Evolutionary conservation across 352 stramenopile species (phyloP), one percentile per base, ranked within the genome.

Genomic region (Pseudoperonospora humuli): DNA sequence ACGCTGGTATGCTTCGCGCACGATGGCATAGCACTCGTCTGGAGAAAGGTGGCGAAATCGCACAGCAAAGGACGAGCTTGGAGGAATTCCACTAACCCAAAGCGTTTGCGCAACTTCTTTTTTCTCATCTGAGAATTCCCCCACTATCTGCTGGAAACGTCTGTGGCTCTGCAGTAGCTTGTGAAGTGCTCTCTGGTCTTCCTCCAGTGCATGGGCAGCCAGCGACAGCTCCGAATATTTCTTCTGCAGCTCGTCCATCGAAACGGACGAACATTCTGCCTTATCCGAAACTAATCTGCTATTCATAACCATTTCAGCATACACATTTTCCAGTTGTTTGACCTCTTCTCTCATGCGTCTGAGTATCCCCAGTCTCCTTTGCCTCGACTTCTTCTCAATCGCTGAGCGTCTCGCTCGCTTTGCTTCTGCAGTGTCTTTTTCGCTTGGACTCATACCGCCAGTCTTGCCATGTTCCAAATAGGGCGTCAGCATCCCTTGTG

Each of bases 381-480:
- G 64, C 14, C 64, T 33, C 17, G 64, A 84, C 44, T 79, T 76
- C 40, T 71, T 74, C 54, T 84, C 72, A 37, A 84, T 84, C 15
- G 70, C 72, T 4, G 72, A 81, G 24, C 72, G 66, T 18, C 72
- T 50, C 19, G 69, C 66, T 28, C 72, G 69, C 26, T 68, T 68
- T 19, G 27, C 34, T 32, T 68, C 49, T 3, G 18, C 32, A 17
- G 44, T 5, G 45, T 54, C 51, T 14, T 45, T 50, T 0, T 40
- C 47, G 34, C 53, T 57, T 5, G 54, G 58, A 34, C 53, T 67
- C 38, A 67, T 67, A 15, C n/a, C 45, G 9, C 35, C 11, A 37
- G 56, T 60, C 19, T 60, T 44, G n/a, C n/a, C n/a, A n/a, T n/a
- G n/a, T n/a, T n/a, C n/a, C n/a, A n/a, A n/a, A n/a, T n/a, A n/a